Conservation (phyloP, 2,329 filamentous ascomycete species). For the Fusarium tjaetaba region DNA sequence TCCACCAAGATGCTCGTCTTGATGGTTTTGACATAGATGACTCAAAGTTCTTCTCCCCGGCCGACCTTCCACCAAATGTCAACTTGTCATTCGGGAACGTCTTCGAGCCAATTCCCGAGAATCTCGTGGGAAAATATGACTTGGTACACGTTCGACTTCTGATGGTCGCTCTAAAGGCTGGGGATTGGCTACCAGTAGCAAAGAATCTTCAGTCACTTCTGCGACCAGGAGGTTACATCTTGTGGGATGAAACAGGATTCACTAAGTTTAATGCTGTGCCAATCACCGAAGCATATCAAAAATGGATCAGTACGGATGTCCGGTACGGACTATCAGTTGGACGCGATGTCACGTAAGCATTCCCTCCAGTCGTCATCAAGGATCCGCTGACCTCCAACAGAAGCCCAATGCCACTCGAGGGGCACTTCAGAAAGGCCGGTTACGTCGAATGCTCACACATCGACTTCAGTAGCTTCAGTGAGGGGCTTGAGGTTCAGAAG, state of each 20-base stretch:
- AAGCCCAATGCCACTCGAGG: not conserved
- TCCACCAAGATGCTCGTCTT: not conserved
- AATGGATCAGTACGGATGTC: constrained; percentile 9
- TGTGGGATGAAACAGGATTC: constrained; percentile 13
- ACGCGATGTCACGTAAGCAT: constrained; percentile 1
- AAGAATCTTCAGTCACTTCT: not conserved
- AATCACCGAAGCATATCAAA: constrained; percentile 1
- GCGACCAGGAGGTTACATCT: not conserved
- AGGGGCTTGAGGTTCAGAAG: not conserved
- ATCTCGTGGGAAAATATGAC: not conserved
- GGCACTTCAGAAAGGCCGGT: not conserved
- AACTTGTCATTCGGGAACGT: not conserved
- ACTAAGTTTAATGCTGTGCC: not conserved
- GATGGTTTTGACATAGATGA: constrained; percentile 8
- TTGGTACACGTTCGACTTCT: constrained; percentile 4
- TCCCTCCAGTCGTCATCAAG: no score
- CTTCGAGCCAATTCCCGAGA: not conserved
- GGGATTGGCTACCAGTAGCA: not conserved
- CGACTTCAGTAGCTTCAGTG: constrained; percentile 8
- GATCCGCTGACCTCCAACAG: not conserved
- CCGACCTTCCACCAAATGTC: not conserved
- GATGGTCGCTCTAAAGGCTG: not conserved
- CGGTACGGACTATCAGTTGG: not conserved
- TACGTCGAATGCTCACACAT: not conserved
- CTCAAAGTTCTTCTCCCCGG: not conserved